Base-by-base conservation (phyloP, 169 alveolate species). In the Cyclospora cayetanensis region DNA sequence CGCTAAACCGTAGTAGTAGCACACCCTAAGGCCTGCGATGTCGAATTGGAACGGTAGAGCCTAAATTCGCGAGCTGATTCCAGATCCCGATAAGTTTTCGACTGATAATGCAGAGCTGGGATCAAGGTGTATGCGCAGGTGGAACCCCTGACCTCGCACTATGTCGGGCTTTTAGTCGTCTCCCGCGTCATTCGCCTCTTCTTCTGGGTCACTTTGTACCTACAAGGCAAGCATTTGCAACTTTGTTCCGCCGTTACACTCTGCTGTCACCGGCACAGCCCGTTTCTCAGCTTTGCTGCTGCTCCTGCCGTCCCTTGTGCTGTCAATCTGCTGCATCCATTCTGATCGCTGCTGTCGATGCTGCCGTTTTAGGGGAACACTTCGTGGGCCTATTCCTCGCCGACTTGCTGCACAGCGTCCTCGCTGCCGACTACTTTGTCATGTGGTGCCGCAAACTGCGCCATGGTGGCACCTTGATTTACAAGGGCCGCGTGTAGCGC, bases 161-260 rank as follows among this genome's bases (percentile, higher is more conserved):
- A 96, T 84, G 93, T 96, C 5, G 94, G 95, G 7, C 93, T 95
- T 70, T 90, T 96, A 25, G 97, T 96, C 18, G 76, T 94, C 0
- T 95, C 97, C 2, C 88, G 98, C 63, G 90, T 93, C 31, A 91
- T 94, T 29, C 93, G 98, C 85, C 87, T 96, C 82, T 76, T 94
- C 74, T 96, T 96, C 70, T 96, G 98, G 98, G 89, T 94, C 27
- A 52, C 82, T 11, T 84, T 95, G 94, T 95, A 82, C 68, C 41
- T 72, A 37, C 87, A 91, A 20, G 96, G 95, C 87, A 93, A 91
- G 68, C 80, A 89, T 53, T 53, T 53, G n/a, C 66, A 53, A 53
- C n/a, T 20, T 53, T 20, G 22, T 22, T 53, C n/a, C 20, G 66
- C n/a, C 20, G 22, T 22, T 53, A 20, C n/a, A 53, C n/a, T 53